Evolutionary conservation across 177 flowering plant genomes (phyloP), one percentile per base, ranked within the genome.

Genomic region (Vitis hybrid): DNA sequence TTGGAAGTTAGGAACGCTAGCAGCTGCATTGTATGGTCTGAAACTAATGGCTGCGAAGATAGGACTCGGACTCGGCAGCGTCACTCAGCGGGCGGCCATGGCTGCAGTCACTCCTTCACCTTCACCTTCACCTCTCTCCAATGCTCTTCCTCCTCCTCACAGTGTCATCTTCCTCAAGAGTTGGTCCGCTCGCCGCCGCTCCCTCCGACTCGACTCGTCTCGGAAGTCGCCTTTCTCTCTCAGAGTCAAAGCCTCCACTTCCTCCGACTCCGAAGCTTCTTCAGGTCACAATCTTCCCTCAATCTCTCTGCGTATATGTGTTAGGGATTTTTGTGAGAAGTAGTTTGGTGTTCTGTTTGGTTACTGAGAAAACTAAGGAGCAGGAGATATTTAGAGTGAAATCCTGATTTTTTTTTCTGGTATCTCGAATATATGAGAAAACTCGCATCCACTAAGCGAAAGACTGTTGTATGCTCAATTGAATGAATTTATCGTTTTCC

Each of bases 11-110:
- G 51, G 30, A 49, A 64, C 4, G 14, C 32, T 18, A 11, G 50
- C 21, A 48, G 11, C 30, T 72, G 34, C 62, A 68, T 75, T 76
- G 87, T 85, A 85, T 82, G 87, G 86, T 85, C 85, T 77, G 82
- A 78, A 85, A 79, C 78, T 61, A 65, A 82, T 80, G 80, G 77
- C 75, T 51, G 64, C 60, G 60, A 66, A 55, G 80, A 67, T 73
- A 80, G 78, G 74, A 52, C 34, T 62, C 80, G 75, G 67, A 26
- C 64, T 66, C 73, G 67, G 56, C 17, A 14, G 75, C 67, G 57
- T 34, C 3, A 67, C 78, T 65, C 81, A 68, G 65, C 68, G 59
- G 21, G 11, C 73, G 48, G 14, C 78, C 73, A 62, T 75, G 67
- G 18, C 79, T 65, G 32, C 75, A 58, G 45, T 63, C 52, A 66